A percentile compares a stretch with the other conserved stretches of the same genome.
These are phyloP conservation scores for Talaromyces trachyspermus DNA, from an alignment of 495 filamentous ascomycete genomes.

Conservation along the genomic window DNA sequence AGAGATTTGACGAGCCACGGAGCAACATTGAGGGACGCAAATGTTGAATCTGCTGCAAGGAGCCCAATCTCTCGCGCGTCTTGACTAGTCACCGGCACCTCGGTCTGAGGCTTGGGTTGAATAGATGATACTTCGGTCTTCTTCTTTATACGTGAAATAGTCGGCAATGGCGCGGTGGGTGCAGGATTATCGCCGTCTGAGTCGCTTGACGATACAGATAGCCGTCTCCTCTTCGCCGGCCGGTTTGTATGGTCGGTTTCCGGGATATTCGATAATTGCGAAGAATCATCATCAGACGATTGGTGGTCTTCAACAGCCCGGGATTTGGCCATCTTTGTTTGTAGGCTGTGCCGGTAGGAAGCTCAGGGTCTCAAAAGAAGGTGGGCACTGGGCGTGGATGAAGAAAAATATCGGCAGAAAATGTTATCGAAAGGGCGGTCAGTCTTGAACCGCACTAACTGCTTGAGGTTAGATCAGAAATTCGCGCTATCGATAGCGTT, in stretches of 20 bases:
- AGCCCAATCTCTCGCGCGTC: conserved; percentile 40
- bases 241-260: neutral
- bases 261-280: neutral
- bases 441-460: too few species aligned
- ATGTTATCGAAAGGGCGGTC: conserved; percentile 4
- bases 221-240: conserved; percentile 30
- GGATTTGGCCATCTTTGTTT: neutral
- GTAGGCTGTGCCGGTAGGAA: too few species aligned
- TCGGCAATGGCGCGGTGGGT: conserved; percentile 34
- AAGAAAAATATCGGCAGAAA: conserved; percentile 5
- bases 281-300: neutral
- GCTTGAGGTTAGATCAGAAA: too few species aligned
- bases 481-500: too few species aligned
- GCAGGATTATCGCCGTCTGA: conserved; percentile 16
- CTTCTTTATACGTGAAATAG: conserved; percentile 40
- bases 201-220: conserved; percentile 35
- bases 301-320: neutral
- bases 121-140: conserved; percentile 22
- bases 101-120: conserved; percentile 1
- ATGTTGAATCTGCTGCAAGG: conserved; percentile 48
- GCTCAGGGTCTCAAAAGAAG: neutral
- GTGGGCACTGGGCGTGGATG: too few species aligned
- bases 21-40: conserved; percentile 64
- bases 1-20: conserved; percentile 90
- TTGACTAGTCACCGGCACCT: conserved; percentile 32